phyloP scores from a whole-genome alignment of 2,329 filamentous ascomycete species.

The Colletotrichum acutatum region DNA sequence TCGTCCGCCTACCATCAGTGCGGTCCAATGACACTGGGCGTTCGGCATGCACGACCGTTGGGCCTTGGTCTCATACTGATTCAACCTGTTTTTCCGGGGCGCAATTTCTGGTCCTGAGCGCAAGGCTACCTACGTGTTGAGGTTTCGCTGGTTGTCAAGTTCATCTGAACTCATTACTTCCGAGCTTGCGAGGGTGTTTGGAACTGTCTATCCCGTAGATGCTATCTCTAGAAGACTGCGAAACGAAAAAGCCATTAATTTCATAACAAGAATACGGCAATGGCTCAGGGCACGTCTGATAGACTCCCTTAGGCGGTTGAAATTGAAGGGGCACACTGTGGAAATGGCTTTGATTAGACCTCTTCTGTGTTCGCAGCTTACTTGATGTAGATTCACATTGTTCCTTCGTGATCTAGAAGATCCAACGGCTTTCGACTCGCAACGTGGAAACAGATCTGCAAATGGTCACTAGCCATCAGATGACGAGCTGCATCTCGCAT shows the following conservation, averaged over 20 bases:
- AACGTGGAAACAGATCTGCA: not conserved
- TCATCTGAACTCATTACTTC: not conserved
- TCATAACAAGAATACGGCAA: too few relatives aligned
- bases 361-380: not conserved
- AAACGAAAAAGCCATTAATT: not conserved
- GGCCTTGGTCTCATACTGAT: not conserved
- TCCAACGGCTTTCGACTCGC: not conserved
- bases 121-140: not conserved
- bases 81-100: not conserved
- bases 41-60: slow-evolving; percentile 13
- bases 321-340: too few relatives aligned
- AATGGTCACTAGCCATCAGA: not conserved
- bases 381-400: not conserved
- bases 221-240: not conserved
- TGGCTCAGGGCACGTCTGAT: not conserved
- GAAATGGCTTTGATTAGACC: not conserved
- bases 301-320: not conserved
- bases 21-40: not conserved
- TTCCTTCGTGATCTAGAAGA: not conserved
- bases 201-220: not conserved
- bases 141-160: not conserved
- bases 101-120: not conserved
- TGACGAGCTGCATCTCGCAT: not conserved
- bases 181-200: not conserved
- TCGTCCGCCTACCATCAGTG: not conserved